A percentile compares a stretch with the other conserved stretches of the same genome.
Evolutionary conservation across 345 rosid species (phyloP).

Genomic region (Euphorbia lathyris): DNA sequence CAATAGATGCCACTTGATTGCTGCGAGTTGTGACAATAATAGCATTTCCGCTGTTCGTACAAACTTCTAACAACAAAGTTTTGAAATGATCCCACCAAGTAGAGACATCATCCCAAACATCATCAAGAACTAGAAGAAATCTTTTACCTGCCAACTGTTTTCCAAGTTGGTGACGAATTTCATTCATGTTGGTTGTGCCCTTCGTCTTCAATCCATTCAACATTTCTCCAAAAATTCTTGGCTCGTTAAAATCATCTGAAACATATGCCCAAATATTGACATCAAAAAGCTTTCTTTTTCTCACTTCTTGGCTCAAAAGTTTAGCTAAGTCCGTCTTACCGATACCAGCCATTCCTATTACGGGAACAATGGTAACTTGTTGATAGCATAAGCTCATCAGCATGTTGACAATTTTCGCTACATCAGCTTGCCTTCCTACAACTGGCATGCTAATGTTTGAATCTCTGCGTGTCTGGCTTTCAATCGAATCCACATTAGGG

Average conservation of each 20-base stretch:
- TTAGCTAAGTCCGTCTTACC: conserved; percentile 29
- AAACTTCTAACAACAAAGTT: conserved; percentile 1
- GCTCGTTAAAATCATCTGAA: not conserved
- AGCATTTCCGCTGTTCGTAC: not conserved
- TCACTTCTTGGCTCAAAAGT: not conserved
- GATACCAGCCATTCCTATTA: conserved; percentile 29
- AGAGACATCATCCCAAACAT: conserved; percentile 19
- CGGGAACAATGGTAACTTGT: not conserved
- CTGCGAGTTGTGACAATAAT: conserved; percentile 22
- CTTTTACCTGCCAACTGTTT: conserved; percentile 2
- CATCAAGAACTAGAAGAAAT: conserved; percentile 24
- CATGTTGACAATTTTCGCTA: not conserved
- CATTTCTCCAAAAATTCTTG: conserved; percentile 12
- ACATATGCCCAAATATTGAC: not conserved
- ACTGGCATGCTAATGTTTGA: not conserved
- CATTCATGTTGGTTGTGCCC: not conserved
- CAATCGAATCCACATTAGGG: too few species aligned
- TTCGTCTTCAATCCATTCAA: not conserved
- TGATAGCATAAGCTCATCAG: conserved; percentile 7
- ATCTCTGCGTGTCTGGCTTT: too few species aligned
- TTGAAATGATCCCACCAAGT: conserved; percentile 11
- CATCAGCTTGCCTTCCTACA: not conserved
- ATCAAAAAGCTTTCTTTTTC: not conserved
- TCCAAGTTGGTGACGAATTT: not conserved
- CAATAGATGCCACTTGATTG: conserved; percentile 4